Conservation (phyloP, 148 eudicot species). For the Drosera capensis region DNA sequence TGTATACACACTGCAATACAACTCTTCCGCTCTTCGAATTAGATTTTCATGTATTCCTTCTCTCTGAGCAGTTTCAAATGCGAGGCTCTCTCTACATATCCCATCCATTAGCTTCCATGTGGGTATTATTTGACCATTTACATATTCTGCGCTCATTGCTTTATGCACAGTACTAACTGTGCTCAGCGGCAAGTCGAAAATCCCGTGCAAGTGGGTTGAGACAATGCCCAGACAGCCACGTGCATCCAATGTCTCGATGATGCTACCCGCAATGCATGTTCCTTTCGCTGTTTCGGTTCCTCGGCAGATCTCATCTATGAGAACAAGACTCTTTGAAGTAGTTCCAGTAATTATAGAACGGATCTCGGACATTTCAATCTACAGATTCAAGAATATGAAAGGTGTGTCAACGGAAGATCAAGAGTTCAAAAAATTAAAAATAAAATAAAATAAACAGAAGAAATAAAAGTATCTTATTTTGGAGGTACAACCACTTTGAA, state of each 20-base stretch:
- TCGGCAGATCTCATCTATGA: slow-evolving; percentile 89
- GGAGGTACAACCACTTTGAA: no score
- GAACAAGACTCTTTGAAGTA: slow-evolving; percentile 84
- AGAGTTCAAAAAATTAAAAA: no score
- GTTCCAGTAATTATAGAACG: slow-evolving; percentile 64
- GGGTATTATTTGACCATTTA: slow-evolving; percentile 61
- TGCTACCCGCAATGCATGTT: slow-evolving; percentile 92
- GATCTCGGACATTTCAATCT: slow-evolving; percentile 96
- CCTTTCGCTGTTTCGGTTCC: slow-evolving; percentile 97
- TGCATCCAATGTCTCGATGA: slow-evolving; percentile 65
- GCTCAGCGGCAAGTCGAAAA: slow-evolving; percentile 66
- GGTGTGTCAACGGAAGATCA: no score
- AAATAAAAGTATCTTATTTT: no score
- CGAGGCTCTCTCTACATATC: slow-evolving; percentile 90
- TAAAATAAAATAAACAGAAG: no score
- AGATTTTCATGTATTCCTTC: slow-evolving; percentile 73
- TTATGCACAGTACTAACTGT: slow-evolving; percentile 39
- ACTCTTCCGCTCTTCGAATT: slow-evolving; percentile 65
- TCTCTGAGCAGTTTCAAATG: slow-evolving; percentile 81
- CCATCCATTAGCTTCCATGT: slow-evolving; percentile 94
- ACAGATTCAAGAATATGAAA: slow-evolving; percentile 2
- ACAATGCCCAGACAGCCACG: slow-evolving; percentile 75
- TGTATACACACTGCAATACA: slow-evolving; percentile 42
- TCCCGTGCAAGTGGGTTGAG: slow-evolving; percentile 89
- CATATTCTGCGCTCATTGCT: slow-evolving; percentile 60